Evolutionary conservation across 2,329 filamentous ascomycete genomes (phyloP), one percentile per base, ranked within the genome.

Genomic region (Raffaelea albimanens): DNA sequence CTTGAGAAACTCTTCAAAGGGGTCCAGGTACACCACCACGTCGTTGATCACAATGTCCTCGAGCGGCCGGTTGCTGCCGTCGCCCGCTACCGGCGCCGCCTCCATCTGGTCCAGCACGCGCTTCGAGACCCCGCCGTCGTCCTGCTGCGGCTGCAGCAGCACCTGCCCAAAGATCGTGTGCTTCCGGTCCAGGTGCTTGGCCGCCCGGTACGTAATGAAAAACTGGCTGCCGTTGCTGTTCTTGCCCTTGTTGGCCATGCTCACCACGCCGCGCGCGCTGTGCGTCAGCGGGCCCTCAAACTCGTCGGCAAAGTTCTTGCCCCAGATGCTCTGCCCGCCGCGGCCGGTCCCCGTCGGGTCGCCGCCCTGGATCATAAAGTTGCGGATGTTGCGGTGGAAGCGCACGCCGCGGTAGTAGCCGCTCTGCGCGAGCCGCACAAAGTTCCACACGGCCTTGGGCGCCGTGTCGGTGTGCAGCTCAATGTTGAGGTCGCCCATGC

Each of bases 161-260:
- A 97, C 80, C 34, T 82, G 80, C 2, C 84, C 93, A 59, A 98
- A 98, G 38, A 98, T 86, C n/a, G 93, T 97, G 66, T 98, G 93
- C 61, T 98, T 98, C 50, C 83, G 78, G 64, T 98, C 88, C 1
- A 98, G 76, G 67, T 98, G 93, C 53, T 85, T 82, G 0, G 83
- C 80, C 1, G 85, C 73, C 44, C 87, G 83, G 64, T 98, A 98
- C 0, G 85, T 87, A 60, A 98, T 85, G 71, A 97, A 98, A 62
- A 83, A 98, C 65, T 98, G 93, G 56, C 81, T 87, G 9, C 87
- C 93, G 66, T 98, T 98, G 20, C 91, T 97, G 61, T 96, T 91
- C 61, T 96, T 96, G 50, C 93, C 93, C 63, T 98, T 98, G 66
- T 98, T 98, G 38, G 93, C 93, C 93, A 98, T 98, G 56, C 84